A percentile compares a stretch with the other conserved stretches of the same genome.
phyloP scores from a whole-genome alignment of 176 grass and related monocot species.

The Avena sativa region DNA sequence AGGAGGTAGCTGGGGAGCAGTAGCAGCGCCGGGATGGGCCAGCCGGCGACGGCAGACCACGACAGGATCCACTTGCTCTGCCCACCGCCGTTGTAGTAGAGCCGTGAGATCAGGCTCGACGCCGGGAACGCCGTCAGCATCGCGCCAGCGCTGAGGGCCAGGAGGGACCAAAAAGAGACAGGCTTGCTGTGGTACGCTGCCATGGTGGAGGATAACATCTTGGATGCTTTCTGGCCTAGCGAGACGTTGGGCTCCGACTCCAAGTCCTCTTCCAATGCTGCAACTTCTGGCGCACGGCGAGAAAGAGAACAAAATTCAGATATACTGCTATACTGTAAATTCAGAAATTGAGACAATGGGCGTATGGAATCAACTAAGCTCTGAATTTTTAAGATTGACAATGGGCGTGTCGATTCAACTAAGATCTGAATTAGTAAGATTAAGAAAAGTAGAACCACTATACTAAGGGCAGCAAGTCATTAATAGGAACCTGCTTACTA shows the following conservation, averaged over 20 bases:
- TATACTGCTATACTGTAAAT: background rate
- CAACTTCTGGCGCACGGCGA: slow-evolving; percentile 5
- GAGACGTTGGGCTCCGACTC: slow-evolving; percentile 11
- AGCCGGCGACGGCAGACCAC: slow-evolving; percentile 82
- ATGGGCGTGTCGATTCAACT: background rate
- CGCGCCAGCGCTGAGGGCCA: slow-evolving; percentile 47
- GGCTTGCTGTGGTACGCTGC: slow-evolving; percentile 67
- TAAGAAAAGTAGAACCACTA: background rate
- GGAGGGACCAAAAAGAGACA: slow-evolving; percentile 53
- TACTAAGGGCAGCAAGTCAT: no score
- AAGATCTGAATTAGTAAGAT: background rate
- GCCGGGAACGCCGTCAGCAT: slow-evolving; percentile 85
- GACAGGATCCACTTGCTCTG: slow-evolving; percentile 95
- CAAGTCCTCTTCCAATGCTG: background rate
- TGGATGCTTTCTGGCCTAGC: slow-evolving; percentile 27
- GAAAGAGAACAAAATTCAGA: slow-evolving; percentile 9
- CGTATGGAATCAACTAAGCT: background rate
- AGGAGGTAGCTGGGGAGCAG: slow-evolving; percentile 62
- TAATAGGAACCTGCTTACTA: background rate
- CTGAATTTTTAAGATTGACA: background rate
- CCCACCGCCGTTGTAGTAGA: slow-evolving; percentile 77
- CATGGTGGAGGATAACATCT: slow-evolving; percentile 13
- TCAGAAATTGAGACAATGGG: background rate
- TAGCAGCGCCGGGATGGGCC: slow-evolving; percentile 64
- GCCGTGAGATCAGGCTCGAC: slow-evolving; percentile 75